Percentiles rank a stretch among this genome's conserved stretches.
Conservation (phyloP, 441 rosid species). For the Gossypium davidsonii region DNA sequence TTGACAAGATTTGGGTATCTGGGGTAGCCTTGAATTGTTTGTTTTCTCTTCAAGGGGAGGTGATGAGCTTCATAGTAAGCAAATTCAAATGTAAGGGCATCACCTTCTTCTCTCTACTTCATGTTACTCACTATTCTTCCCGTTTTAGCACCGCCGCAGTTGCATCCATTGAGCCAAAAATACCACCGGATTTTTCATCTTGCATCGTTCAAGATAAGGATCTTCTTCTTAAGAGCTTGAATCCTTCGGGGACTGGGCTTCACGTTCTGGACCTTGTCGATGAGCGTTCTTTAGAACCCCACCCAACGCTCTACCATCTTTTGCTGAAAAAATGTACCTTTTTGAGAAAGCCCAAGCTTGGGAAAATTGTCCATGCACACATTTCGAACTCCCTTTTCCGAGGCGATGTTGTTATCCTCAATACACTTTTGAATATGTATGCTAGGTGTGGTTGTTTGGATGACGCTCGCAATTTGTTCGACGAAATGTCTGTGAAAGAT, state of each 20-base stretch:
- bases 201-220: constrained; percentile 26
- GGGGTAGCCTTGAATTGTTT: not conserved
- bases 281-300: constrained; percentile 27
- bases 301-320: constrained; percentile 27
- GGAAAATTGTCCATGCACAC: constrained; percentile 32
- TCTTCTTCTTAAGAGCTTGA: constrained; percentile 28
- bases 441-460: constrained; percentile 29
- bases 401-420: constrained; percentile 23
- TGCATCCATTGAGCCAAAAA: not conserved
- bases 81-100: not conserved
- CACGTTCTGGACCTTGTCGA: constrained; percentile 41
- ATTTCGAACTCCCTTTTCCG: constrained; percentile 23
- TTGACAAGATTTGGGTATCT: not conserved
- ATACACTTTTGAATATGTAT: constrained; percentile 25
- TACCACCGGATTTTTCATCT: not conserved
- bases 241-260: constrained; percentile 27
- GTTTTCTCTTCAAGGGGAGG: not conserved
- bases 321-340: constrained; percentile 38
- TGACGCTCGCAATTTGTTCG: constrained; percentile 28
- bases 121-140: not conserved
- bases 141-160: not conserved
- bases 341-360: constrained; percentile 28
- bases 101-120: not conserved
- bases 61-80: not conserved
- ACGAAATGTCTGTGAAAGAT: constrained; percentile 28